Evolutionary conservation across 2,329 filamentous ascomycete species (phyloP).

Genomic region (Colletotrichum tabaci): DNA sequence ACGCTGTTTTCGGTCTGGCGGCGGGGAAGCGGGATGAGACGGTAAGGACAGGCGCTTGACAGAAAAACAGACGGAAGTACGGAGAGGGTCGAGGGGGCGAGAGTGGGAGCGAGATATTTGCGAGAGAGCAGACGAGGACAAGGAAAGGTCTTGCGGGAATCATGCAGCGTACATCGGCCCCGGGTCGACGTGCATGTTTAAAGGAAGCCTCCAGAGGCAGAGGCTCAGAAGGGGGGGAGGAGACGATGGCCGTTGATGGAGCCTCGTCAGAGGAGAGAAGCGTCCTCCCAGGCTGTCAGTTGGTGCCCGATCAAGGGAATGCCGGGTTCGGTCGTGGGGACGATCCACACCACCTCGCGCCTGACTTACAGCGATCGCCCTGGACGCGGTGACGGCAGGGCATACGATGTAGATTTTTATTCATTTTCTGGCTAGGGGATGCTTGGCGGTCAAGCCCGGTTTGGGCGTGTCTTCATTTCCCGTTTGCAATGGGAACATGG

Average conservation of each 20-base stretch:
- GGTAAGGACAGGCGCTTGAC: slow-evolving; percentile 33
- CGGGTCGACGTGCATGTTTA: slow-evolving; percentile 34
- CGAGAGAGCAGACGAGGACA: slow-evolving; percentile 15
- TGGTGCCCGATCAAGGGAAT: slow-evolving; percentile 41
- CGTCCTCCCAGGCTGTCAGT: background rate
- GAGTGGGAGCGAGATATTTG: too few relatives aligned
- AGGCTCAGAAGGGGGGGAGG: background rate
- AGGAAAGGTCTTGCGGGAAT: slow-evolving; percentile 39
- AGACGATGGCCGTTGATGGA: background rate
- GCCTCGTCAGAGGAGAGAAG: background rate
- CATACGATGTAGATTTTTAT: background rate
- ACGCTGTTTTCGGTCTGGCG: background rate
- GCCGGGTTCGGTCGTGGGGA: slow-evolving; percentile 30
- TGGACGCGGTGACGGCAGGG: slow-evolving; percentile 28
- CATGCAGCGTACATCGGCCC: slow-evolving; percentile 17
- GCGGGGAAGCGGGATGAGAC: slow-evolving; percentile 3
- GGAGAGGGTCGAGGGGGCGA: background rate
- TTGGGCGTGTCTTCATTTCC: slow-evolving; percentile 18
- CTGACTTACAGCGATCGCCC: slow-evolving; percentile 42
- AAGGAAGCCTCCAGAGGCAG: slow-evolving; percentile 21
- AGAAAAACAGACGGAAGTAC: background rate
- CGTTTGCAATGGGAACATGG: slow-evolving; percentile 9
- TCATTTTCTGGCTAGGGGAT: background rate
- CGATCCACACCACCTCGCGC: slow-evolving; percentile 37
- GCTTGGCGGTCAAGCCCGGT: slow-evolving; percentile 1